Evolutionary conservation across 2,329 filamentous ascomycete species (phyloP), one percentile per base, ranked within the genome.

Genomic region (Thelonectria rubi): DNA sequence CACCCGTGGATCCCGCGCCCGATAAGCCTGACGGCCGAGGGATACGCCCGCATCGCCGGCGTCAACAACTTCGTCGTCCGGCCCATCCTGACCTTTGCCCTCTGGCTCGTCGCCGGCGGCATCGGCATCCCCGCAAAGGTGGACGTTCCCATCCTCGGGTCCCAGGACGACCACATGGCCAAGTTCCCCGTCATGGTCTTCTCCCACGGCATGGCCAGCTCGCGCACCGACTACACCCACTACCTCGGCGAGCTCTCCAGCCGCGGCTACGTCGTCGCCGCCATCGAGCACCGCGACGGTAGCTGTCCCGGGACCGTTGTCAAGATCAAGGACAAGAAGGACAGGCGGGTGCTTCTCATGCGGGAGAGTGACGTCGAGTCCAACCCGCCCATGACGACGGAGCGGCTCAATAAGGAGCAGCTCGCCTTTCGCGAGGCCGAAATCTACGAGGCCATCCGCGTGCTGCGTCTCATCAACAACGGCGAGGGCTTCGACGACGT

Each of bases 281-380:
- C 82, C 34, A 61, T 85, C 11, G 83, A 85, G 68, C 83, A 85
- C 66, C 79, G 83, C 42, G 83, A 85, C 58, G 83, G 83, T 8
- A 83, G 81, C 58, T 79, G 78, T 12, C 82, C 83, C 0, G 82
- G 81, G 0, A 77, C 79, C 2, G 55, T 78, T 37, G 72, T 84
- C 56, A 74, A 68, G 64, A 66, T 69, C 56, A 66, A 73, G 10
- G 73, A 71, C 47, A 55, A 72, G 49, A 59, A 65, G 11, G 72
- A 78, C 60, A 67, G 70, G 20, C 65, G 65, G 1, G 70, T 75
- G 3, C 60, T 81, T 1, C 72, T 78, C 37, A 77, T 82, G 58
- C 70, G 71, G 32, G 68, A 74, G 5, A 64, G 68, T 2, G 78
- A 82, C 49, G 71, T 78, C 1, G 10, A 69, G 1, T 72, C 73